Evolutionary conservation across 441 rosid species (phyloP).

Genomic region (Brassica balearica): DNA sequence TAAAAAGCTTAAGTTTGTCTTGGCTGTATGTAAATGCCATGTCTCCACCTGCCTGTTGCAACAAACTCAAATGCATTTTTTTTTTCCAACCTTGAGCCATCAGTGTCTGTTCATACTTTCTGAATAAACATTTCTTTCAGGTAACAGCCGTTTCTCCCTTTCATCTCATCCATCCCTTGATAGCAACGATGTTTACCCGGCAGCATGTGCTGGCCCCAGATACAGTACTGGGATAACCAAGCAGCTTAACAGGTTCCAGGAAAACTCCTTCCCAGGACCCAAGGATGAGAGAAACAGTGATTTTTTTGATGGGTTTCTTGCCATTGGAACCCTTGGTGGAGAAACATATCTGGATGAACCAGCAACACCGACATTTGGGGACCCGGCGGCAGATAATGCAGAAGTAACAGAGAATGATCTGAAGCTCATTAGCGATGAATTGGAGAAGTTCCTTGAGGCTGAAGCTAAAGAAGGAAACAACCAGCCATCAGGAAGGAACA

Average conservation of each 20-base stretch:
- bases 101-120: slow-evolving; percentile 24
- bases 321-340: slow-evolving; percentile 90
- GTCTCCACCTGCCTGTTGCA: slow-evolving; percentile 19
- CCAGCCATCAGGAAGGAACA: slow-evolving; percentile 70
- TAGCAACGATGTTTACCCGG: slow-evolving; percentile 49
- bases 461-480: slow-evolving; percentile 69
- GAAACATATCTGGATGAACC: slow-evolving; percentile 59
- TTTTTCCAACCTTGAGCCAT: neutral
- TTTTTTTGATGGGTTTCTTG: slow-evolving; percentile 78
- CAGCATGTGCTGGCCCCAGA: slow-evolving; percentile 54
- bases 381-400: slow-evolving; percentile 48
- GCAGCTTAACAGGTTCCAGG: slow-evolving; percentile 50
- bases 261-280: slow-evolving; percentile 50
- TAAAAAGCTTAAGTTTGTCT: slow-evolving; percentile 6
- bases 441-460: slow-evolving; percentile 81
- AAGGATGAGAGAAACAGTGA: slow-evolving; percentile 58
- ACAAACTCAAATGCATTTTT: slow-evolving; percentile 12
- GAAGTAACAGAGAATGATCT: slow-evolving; percentile 70
- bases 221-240: slow-evolving; percentile 46
- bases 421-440: slow-evolving; percentile 63
- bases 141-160: slow-evolving; percentile 62
- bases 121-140: slow-evolving; percentile 47
- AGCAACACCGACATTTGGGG: slow-evolving; percentile 77
- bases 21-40: slow-evolving; percentile 4
- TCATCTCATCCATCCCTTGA: slow-evolving; percentile 60